phyloP scores from a whole-genome alignment of 1,139 yeast species.

The Yamadazyma siamensis region DNA sequence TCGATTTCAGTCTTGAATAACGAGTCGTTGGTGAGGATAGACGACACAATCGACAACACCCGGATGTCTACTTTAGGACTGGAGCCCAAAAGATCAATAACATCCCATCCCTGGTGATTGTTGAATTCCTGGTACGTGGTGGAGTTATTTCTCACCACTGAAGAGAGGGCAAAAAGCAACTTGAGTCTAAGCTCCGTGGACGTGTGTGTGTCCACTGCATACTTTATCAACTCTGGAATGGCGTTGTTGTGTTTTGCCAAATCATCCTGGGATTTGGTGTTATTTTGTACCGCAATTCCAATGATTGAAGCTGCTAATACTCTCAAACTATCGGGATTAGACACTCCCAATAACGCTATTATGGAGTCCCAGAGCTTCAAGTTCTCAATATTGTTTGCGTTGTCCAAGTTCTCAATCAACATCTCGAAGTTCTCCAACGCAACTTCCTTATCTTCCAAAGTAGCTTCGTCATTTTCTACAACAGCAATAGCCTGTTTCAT shows the following conservation, averaged over 20 bases:
- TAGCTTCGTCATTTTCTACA: slow-evolving; percentile 59
- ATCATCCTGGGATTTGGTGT: slow-evolving; percentile 67
- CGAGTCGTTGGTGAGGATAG: slow-evolving; percentile 51
- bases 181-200: slow-evolving; percentile 48
- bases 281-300: slow-evolving; percentile 93
- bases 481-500: slow-evolving; percentile 75
- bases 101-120: slow-evolving; percentile 60
- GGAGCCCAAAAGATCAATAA: slow-evolving; percentile 17
- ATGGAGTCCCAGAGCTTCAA: slow-evolving; percentile 77
- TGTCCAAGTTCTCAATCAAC: slow-evolving; percentile 90
- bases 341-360: slow-evolving; percentile 41
- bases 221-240: slow-evolving; percentile 39
- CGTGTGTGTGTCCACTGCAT: slow-evolving; percentile 25
- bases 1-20: slow-evolving; percentile 26
- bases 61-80: slow-evolving; percentile 47
- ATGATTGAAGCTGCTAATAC: slow-evolving; percentile 67
- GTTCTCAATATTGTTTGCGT: slow-evolving; percentile 88
- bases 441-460: slow-evolving; percentile 58
- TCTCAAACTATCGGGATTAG: slow-evolving; percentile 39
- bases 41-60: slow-evolving; percentile 53
- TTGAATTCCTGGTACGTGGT: slow-evolving; percentile 56
- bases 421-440: slow-evolving; percentile 93
- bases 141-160: slow-evolving; percentile 68
- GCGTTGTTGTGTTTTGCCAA: slow-evolving; percentile 53
- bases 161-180: slow-evolving; percentile 74